These are phyloP conservation scores for Jaltomata sinuosa DNA, from an alignment of 257 asterid species.

Conservation along the genomic window DNA sequence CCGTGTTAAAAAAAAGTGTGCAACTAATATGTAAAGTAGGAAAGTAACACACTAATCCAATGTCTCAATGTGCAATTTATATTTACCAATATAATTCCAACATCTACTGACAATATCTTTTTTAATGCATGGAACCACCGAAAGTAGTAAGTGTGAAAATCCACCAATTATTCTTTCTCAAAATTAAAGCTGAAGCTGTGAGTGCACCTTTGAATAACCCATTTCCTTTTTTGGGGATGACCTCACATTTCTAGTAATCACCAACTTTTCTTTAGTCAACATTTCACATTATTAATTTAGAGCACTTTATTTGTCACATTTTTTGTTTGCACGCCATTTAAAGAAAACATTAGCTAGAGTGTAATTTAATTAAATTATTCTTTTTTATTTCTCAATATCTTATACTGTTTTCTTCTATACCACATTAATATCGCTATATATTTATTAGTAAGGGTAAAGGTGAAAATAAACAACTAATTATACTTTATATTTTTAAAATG, in stretches of 20 bases:
- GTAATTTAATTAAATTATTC: too few species aligned
- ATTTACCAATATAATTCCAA: not conserved
- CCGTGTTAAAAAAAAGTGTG: too few species aligned
- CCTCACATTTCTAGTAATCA: not conserved
- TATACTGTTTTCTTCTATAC: too few species aligned
- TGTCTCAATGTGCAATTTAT: not conserved
- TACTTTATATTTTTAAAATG: too few species aligned
- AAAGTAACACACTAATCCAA: not conserved
- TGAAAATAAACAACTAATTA: too few species aligned
- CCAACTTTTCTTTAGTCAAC: not conserved
- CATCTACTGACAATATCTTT: not conserved
- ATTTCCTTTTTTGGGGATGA: not conserved
- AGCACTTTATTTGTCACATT: too few species aligned
- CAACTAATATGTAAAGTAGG: too few species aligned
- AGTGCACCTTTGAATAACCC: not conserved
- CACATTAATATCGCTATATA: too few species aligned
- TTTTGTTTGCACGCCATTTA: too few species aligned
- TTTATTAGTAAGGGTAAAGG: too few species aligned
- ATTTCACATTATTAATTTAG: not conserved
- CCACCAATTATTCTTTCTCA: not conserved
- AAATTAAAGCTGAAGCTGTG: not conserved
- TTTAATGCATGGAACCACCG: not conserved
- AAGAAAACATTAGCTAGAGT: too few species aligned
- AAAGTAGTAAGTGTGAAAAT: not conserved
- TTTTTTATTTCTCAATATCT: too few species aligned